Evolutionary conservation across 306 rosid genomes (phyloP).

Genomic region (Prunus mongolica): DNA sequence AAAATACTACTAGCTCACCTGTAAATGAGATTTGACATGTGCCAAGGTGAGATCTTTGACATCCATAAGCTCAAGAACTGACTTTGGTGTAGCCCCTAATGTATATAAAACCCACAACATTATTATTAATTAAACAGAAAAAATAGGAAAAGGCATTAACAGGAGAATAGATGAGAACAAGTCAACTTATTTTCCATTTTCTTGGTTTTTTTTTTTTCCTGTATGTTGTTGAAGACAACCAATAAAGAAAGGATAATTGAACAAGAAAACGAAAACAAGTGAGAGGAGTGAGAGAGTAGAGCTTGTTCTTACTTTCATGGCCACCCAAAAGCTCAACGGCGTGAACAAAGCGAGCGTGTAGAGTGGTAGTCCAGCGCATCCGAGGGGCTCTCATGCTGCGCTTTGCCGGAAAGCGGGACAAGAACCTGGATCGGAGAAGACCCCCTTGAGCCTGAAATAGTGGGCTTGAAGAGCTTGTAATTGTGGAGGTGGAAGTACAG

Average conservation of each 20-base stretch:
- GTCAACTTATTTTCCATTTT: no score
- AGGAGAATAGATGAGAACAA: no score
- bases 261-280: neutral
- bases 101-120: neutral
- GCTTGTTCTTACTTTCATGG: slow-evolving; percentile 74
- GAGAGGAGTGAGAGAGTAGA: neutral
- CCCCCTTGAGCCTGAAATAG: slow-evolving; percentile 41
- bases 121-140: neutral
- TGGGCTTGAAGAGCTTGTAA: slow-evolving; percentile 9
- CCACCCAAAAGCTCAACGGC: slow-evolving; percentile 98
- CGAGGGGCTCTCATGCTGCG: slow-evolving; percentile 98
- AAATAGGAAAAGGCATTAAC: neutral
- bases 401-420: slow-evolving; percentile 82
- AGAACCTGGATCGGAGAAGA: slow-evolving; percentile 70
- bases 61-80: slow-evolving; percentile 99
- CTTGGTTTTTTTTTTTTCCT: neutral
- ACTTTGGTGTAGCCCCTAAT: slow-evolving; percentile 95
- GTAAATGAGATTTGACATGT: slow-evolving; percentile 98
- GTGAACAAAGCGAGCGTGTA: slow-evolving; percentile 95
- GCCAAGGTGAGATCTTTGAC: slow-evolving; percentile 98
- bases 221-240: neutral
- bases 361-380: slow-evolving; percentile 98
- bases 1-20: slow-evolving; percentile 39
- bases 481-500: slow-evolving; percentile 17
- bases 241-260: neutral